A percentile compares a stretch with the other conserved stretches of the same genome.
Evolutionary conservation across 495 filamentous ascomycete genomes (phyloP).

Genomic region (Hypoxylon trugodes): DNA sequence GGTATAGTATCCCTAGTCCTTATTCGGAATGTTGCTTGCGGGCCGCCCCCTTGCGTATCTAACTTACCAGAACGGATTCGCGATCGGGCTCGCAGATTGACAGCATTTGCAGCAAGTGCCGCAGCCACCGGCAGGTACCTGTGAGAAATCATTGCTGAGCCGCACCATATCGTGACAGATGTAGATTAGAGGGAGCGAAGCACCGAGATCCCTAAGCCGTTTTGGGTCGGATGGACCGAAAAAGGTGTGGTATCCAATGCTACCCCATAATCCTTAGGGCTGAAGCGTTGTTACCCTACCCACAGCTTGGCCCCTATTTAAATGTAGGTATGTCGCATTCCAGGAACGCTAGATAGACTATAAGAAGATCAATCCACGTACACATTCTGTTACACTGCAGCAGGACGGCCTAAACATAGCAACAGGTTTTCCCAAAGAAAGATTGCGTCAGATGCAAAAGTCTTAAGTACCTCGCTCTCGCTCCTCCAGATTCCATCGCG

Average conservation of each 20-base stretch:
- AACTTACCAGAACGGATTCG: conserved; percentile 1
- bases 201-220: conserved; percentile 10
- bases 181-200: conserved; percentile 27
- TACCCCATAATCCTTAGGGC: conserved; percentile 33
- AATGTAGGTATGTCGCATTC: conserved; percentile 19
- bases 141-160: neutral
- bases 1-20: conserved; percentile 15
- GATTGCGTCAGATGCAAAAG: conserved; percentile 3
- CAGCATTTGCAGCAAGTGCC: conserved; percentile 5
- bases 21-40: conserved; percentile 18
- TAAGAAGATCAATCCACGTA: conserved; percentile 19
- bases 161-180: conserved; percentile 20
- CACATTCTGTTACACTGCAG: conserved; percentile 20
- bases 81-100: conserved; percentile 17
- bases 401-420: conserved; percentile 21
- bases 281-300: conserved; percentile 21
- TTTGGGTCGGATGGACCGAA: conserved; percentile 19
- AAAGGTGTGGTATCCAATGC: conserved; percentile 14
- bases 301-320: conserved; percentile 18
- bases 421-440: neutral
- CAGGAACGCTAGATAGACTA: conserved; percentile 21
- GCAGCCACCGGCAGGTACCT: neutral
- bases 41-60: conserved; percentile 12
- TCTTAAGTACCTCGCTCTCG: neutral
- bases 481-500: neutral